A percentile compares a stretch with the other conserved stretches of the same genome.
Evolutionary conservation across 495 filamentous ascomycete genomes (phyloP).

Genomic region (Penicillium robsamsonii): DNA sequence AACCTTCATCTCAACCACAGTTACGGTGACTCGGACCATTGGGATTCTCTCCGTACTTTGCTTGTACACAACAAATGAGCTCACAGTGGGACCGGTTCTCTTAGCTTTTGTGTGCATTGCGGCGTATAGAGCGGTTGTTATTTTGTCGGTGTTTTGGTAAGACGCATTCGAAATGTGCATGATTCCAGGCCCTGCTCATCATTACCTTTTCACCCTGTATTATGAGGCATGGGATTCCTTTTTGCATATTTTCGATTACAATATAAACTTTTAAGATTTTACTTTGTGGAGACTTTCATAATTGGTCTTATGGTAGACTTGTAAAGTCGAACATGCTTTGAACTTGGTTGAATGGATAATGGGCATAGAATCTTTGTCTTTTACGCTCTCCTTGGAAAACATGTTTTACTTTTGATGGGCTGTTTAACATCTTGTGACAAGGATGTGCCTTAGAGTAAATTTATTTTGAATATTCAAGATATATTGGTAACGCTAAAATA

Average conservation of each 20-base stretch:
- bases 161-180: slow-evolving; percentile 6
- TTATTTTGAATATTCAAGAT: background rate
- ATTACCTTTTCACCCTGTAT: slow-evolving; percentile 22
- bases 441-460: background rate
- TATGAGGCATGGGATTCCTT: slow-evolving; percentile 21
- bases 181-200: slow-evolving; percentile 10
- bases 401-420: background rate
- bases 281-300: slow-evolving; percentile 1
- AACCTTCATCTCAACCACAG: slow-evolving; percentile 36
- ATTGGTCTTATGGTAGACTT: background rate
- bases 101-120: slow-evolving; percentile 20
- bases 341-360: background rate
- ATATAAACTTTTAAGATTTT: slow-evolving; percentile 4
- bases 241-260: slow-evolving; percentile 6
- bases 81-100: background rate
- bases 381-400: background rate
- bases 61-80: slow-evolving; percentile 79
- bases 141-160: slow-evolving; percentile 13
- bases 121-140: slow-evolving; percentile 37
- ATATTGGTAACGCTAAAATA: background rate
- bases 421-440: background rate
- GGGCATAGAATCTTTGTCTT: background rate
- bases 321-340: background rate
- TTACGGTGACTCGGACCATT: slow-evolving; percentile 72
- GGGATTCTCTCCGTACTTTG: slow-evolving; percentile 78